Evolutionary conservation across 331 rosid genomes (phyloP).

Genomic region (Quercus phellos): DNA sequence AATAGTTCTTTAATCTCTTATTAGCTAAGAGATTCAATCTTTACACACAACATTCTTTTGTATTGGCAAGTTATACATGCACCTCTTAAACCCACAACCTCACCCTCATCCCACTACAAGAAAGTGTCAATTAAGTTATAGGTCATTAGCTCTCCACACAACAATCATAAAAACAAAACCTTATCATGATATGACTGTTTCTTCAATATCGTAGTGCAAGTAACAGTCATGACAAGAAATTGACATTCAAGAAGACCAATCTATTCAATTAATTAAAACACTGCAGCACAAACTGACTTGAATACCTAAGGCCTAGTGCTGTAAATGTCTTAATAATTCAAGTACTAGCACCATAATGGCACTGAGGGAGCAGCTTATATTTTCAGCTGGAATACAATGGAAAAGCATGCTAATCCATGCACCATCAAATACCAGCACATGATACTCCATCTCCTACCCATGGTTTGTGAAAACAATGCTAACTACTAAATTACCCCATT

Average conservation of each 20-base stretch:
- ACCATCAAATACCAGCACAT: not conserved
- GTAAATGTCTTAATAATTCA: not conserved
- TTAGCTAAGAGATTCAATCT: not conserved
- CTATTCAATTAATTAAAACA: not conserved
- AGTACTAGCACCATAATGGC: not conserved
- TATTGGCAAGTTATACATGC: too few species aligned
- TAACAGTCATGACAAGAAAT: not conserved
- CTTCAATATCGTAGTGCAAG: too few species aligned
- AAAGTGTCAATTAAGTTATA: too few species aligned
- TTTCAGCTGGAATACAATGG: not conserved
- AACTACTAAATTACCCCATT: not conserved
- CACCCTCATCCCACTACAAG: too few species aligned
- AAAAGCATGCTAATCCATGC: not conserved
- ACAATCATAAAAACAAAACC: not conserved
- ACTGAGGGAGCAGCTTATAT: not conserved
- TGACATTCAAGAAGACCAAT: not conserved
- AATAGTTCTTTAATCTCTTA: not conserved
- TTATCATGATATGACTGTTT: not conserved
- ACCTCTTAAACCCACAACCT: too few species aligned
- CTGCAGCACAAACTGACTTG: not conserved
- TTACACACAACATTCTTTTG: not conserved
- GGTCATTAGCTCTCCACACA: too few species aligned
- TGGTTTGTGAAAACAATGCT: not conserved
- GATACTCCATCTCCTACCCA: not conserved
- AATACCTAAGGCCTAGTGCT: not conserved